A percentile compares a stretch with the other conserved stretches of the same genome.
phyloP scores from a whole-genome alignment of 371 early-diverging fungal species.

The Rhizopus arrhizus region DNA sequence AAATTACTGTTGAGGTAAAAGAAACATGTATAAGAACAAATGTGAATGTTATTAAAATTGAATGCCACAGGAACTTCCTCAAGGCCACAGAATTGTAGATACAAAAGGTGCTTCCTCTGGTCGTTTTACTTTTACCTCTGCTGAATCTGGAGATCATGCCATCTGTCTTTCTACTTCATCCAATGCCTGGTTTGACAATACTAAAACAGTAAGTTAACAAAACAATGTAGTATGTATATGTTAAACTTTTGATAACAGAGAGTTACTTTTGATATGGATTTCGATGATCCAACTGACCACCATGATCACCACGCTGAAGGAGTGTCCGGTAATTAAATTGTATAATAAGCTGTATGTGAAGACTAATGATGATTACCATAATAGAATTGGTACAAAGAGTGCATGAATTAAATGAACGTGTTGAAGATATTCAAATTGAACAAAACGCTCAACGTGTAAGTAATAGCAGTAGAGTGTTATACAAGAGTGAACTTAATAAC shows the following conservation, averaged over 20 bases:
- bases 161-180: conserved; percentile 79
- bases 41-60: not conserved
- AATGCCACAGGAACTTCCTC: conserved; percentile 59
- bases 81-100: conserved; percentile 62
- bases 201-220: conserved; percentile 52
- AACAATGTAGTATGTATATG: conserved; percentile 17
- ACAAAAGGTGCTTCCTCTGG: conserved; percentile 75
- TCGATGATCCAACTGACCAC: conserved; percentile 69
- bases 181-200: conserved; percentile 62
- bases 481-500: not conserved
- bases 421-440: conserved; percentile 84
- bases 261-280: conserved; percentile 73
- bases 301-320: conserved; percentile 61
- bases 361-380: not conserved
- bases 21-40: not conserved
- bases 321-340: conserved; percentile 52
- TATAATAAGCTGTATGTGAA: not conserved
- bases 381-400: conserved; percentile 72
- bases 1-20: conserved; percentile 77
- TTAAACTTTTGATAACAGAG: conserved; percentile 57
- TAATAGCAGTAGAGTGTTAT: conserved; percentile 4
- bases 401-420: conserved; percentile 79
- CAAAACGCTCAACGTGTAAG: conserved; percentile 87
- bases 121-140: conserved; percentile 86
- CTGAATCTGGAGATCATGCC: conserved; percentile 85